A percentile compares a stretch with the other conserved stretches of the same genome.
Conservation (phyloP, 2,329 filamentous ascomycete genomes). For the Cladosporium sp. region DNA sequence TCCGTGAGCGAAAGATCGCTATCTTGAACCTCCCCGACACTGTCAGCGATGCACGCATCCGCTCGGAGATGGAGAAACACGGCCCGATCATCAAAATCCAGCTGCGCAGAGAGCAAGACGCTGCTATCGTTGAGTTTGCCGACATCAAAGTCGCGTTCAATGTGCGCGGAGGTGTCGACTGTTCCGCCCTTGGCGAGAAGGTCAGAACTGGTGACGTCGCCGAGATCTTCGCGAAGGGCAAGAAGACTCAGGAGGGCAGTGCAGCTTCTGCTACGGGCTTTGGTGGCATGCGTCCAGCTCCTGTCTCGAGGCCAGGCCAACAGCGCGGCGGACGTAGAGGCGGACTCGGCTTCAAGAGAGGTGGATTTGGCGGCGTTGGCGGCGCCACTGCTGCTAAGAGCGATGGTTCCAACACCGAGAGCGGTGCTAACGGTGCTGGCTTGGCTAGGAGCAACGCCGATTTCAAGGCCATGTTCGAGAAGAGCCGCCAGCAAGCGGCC, state of each 20-base stretch:
- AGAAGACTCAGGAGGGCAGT: slow-evolving; percentile 40
- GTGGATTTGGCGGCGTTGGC: slow-evolving; percentile 33
- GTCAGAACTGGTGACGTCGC: slow-evolving; percentile 51
- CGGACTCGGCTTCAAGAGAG: slow-evolving; percentile 52
- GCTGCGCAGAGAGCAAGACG: slow-evolving; percentile 77
- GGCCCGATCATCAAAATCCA: slow-evolving; percentile 74
- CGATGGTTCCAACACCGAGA: slow-evolving; percentile 20
- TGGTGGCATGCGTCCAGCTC: slow-evolving; percentile 22
- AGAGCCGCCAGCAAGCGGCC: slow-evolving; percentile 22
- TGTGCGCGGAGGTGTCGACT: slow-evolving; percentile 55
- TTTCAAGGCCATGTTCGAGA: slow-evolving; percentile 57
- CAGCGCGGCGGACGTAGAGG: slow-evolving; percentile 47
- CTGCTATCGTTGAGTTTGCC: slow-evolving; percentile 80
- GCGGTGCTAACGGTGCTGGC: slow-evolving; percentile 31
- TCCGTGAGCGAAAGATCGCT: slow-evolving; percentile 68
- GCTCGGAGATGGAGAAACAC: slow-evolving; percentile 67
- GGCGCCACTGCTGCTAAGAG: not conserved
- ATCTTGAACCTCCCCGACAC: slow-evolving; percentile 89
- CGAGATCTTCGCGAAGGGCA: slow-evolving; percentile 51
- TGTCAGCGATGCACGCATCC: slow-evolving; percentile 82
- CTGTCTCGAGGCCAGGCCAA: slow-evolving; percentile 48
- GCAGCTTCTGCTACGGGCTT: slow-evolving; percentile 32
- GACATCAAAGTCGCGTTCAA: slow-evolving; percentile 71
- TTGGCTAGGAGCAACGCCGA: slow-evolving; percentile 58
- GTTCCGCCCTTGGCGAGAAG: slow-evolving; percentile 42